phyloP scores from a whole-genome alignment of 805 yeast genomes.

The Wickerhamiella slavikovae region DNA sequence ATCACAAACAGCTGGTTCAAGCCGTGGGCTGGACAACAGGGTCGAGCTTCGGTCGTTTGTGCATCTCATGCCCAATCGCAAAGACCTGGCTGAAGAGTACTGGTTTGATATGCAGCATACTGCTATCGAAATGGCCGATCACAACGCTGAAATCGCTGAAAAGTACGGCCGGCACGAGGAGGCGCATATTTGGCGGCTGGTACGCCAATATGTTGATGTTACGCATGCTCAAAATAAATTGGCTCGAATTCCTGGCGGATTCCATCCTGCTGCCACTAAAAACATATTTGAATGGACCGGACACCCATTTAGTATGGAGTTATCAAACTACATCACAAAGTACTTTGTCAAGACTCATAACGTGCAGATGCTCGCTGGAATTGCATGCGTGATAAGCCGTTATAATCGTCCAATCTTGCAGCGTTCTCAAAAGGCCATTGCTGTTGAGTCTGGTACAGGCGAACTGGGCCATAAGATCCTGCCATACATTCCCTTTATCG shows the following conservation, averaged over 20 bases:
- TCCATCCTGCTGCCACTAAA: too few relatives aligned
- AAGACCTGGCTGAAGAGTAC: conserved; percentile 30
- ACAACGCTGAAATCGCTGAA: conserved; percentile 53
- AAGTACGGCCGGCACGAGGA: conserved; percentile 39
- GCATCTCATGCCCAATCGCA: conserved; percentile 53
- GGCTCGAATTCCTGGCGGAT: too few relatives aligned
- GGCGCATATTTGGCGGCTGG: conserved; percentile 50
- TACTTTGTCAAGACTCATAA: conserved; percentile 47
- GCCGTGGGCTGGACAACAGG: too few relatives aligned
- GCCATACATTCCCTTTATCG: neutral
- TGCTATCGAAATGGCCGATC: conserved; percentile 42
- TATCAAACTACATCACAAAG: conserved; percentile 35
- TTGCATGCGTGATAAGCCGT: conserved; percentile 4
- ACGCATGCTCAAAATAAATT: conserved; percentile 1
- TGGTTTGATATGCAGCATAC: conserved; percentile 18
- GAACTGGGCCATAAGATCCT: too few relatives aligned
- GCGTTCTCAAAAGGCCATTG: neutral
- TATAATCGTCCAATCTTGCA: neutral
- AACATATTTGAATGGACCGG: conserved; percentile 39
- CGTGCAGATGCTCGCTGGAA: conserved; percentile 61
- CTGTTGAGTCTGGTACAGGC: too few relatives aligned
- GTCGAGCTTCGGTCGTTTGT: too few relatives aligned
- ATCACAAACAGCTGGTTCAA: too few relatives aligned
- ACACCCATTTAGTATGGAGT: conserved; percentile 63
- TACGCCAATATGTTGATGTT: conserved; percentile 6